These are phyloP conservation scores for Stephania yunnanensis DNA, from an alignment of 164 flowering plant genomes.

Conservation along the genomic window DNA sequence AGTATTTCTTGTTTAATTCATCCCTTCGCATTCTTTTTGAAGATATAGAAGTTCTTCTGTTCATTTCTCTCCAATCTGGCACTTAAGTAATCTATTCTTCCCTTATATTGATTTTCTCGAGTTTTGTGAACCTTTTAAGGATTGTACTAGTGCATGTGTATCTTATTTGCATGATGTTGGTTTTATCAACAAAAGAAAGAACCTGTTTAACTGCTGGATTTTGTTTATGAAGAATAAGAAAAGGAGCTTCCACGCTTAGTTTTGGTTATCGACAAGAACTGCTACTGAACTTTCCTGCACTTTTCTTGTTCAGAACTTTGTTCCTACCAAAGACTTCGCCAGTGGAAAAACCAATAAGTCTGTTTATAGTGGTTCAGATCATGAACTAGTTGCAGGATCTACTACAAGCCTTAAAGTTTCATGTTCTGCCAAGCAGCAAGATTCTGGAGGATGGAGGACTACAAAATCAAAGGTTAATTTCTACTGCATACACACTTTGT, in stretches of 20 bases:
- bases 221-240: background rate
- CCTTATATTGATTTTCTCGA: background rate
- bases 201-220: background rate
- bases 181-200: background rate
- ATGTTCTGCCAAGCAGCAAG: constrained; percentile 24
- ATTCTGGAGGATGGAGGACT: constrained; percentile 53
- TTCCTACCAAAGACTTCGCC: background rate
- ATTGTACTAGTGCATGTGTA: background rate
- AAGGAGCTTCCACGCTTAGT: background rate
- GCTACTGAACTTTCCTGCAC: constrained; percentile 7
- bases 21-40: no score
- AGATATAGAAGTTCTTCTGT: background rate
- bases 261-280: background rate
- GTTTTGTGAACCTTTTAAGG: background rate
- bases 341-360: constrained; percentile 15
- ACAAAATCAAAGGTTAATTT: constrained; percentile 61
- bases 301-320: constrained; percentile 13
- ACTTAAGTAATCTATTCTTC: background rate
- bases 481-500: background rate
- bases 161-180: background rate
- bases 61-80: background rate
- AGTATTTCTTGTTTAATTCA: background rate
- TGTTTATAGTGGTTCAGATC: constrained; percentile 12
- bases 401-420: constrained; percentile 38
- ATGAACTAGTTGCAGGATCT: constrained; percentile 15